Evolutionary conservation across 257 asterid genomes (phyloP), one percentile per base, ranked within the genome.

Genomic region (Oldenlandia corymbosa): DNA sequence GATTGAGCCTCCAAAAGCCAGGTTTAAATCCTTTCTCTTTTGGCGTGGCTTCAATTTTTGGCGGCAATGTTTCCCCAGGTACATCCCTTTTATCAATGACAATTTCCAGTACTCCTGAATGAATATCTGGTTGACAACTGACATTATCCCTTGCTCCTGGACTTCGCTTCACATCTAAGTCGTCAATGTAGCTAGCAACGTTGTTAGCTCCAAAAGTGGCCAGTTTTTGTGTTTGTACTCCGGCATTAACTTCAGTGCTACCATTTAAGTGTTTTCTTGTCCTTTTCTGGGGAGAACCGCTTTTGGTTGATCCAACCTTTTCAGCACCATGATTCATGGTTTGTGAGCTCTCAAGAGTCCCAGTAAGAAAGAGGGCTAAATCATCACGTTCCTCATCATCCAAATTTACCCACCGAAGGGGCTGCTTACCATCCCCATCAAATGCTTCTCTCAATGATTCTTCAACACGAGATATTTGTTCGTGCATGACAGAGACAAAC

Each of bases 351-450:
- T 43, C 63, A 6, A 80, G 69, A 62, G 64, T 61, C 36, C 96
- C 95, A 7, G 97, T 83, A 68, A 90, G 97, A 82, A 90, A 90
- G 47, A 67, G 69, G 28, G 95, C 93, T 8, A 90, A 80, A 71
- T 85, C 97, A 27, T 88, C 84, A 28, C 88, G 58, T 76, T 90
- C 95, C 26, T 82, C 80, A 74, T 84, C 78, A 61, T 90, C 86
- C 73, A 90, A 78, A 68, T 74, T 82, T 30, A 90, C 85, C 97
- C 97, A 87, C 53, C 77, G 82, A 66, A 90, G 77, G 10, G 88
- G 79, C 70, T 80, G 80, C 77, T 80, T 82, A 34, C 84, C 82
- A 57, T 87, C 86, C 61, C 61, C 70, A 50, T 79, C 47, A 70
- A 76, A 71, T 7, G 87, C 78, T 66, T 84, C 90, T 75, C 73